Evolutionary conservation across 768 basidiomycete genomes (phyloP).

Genomic region (Coprinopsis strossmayeri): DNA sequence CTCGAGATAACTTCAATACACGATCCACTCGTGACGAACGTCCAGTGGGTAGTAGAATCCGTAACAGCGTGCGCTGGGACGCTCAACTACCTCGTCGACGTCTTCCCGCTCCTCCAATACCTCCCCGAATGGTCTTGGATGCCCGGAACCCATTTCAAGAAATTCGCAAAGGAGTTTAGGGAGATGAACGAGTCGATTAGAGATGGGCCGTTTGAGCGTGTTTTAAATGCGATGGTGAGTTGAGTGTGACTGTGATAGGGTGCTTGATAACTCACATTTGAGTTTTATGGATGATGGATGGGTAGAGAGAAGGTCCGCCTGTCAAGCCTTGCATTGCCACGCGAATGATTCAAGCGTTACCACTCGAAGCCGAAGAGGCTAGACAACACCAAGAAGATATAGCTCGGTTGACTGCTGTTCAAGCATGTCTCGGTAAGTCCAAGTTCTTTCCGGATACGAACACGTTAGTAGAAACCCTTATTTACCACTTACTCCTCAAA

Average conservation of each 20-base stretch:
- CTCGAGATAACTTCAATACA: neutral
- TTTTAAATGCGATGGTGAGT: slow-evolving; percentile 1
- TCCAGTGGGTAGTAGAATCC: slow-evolving; percentile 3
- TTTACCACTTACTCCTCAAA: slow-evolving; percentile 9
- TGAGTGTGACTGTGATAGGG: neutral
- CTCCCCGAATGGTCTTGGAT: slow-evolving; percentile 4
- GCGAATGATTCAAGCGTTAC: slow-evolving; percentile 5
- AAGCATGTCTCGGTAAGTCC: slow-evolving; percentile 8
- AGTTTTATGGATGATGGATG: neutral
- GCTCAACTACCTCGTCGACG: slow-evolving; percentile 5
- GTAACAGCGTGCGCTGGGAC: slow-evolving; percentile 1
- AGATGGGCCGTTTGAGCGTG: slow-evolving; percentile 2
- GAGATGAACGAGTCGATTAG: slow-evolving; percentile 1
- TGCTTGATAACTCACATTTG: neutral
- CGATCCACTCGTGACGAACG: neutral
- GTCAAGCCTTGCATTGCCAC: slow-evolving; percentile 8
- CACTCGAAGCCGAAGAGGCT: neutral
- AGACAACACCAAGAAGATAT: slow-evolving; percentile 8
- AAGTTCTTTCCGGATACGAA: neutral
- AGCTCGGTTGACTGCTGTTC: slow-evolving; percentile 3
- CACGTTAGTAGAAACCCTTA: too few species aligned
- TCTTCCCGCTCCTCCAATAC: slow-evolving; percentile 3
- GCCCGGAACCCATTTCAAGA: slow-evolving; percentile 7
- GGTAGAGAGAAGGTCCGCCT: neutral
- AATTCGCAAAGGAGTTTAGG: slow-evolving; percentile 1